phyloP scores from a whole-genome alignment of 768 basidiomycete genomes.

The Exidia glandulosa region DNA sequence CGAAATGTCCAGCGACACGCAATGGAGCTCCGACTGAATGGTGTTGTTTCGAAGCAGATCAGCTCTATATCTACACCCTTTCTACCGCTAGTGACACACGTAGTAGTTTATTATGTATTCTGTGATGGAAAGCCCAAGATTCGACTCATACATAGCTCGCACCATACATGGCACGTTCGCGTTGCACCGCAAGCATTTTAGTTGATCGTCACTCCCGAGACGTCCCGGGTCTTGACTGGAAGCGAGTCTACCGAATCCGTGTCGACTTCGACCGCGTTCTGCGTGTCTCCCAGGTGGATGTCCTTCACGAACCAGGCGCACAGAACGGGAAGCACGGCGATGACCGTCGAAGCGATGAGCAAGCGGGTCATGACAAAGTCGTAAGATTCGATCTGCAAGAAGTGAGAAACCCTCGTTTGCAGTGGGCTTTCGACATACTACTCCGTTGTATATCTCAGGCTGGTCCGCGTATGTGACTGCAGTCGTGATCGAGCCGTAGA shows the following conservation, averaged over 20 bases:
- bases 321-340: conserved; percentile 47
- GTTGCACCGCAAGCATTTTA: no score
- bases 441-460: conserved; percentile 25
- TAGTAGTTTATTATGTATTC: no score
- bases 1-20: no score
- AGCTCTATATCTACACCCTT: no score
- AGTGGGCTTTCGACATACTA: conserved; percentile 39
- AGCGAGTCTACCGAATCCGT: background rate
- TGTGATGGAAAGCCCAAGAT: no score
- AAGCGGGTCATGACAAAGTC: conserved; percentile 47
- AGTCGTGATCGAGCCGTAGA: conserved; percentile 48
- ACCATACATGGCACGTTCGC: no score
- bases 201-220: background rate
- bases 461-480: conserved; percentile 38
- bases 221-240: background rate
- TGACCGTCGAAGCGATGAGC: conserved; percentile 39
- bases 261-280: conserved; percentile 52
- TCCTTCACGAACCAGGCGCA: conserved; percentile 51
- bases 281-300: conserved; percentile 55
- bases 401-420: conserved; percentile 26
- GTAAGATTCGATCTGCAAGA: conserved; percentile 24
- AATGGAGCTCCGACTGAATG: no score
- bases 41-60: no score
- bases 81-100: no score
- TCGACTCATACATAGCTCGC: no score